Percentiles rank a stretch among this genome's conserved stretches.
Conservation (phyloP, 1,284 basidiomycete genomes). For the Abortiporus biennis region DNA sequence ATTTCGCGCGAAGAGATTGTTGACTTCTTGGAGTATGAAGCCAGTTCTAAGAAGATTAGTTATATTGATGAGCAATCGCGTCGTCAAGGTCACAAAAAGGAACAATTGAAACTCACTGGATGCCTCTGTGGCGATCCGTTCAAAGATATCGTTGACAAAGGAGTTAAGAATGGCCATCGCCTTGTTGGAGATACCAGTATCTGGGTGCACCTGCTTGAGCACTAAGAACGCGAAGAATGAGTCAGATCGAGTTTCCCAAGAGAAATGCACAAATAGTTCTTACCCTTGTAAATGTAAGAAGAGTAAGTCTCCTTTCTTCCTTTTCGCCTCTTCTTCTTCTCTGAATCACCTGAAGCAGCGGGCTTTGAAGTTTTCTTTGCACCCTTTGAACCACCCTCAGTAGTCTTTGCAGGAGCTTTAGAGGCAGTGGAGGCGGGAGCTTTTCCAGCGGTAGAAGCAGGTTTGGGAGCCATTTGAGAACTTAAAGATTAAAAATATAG, state of each 20-base stretch:
- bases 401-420: conserved; percentile 73
- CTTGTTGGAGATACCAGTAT: conserved; percentile 97
- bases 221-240: conserved; percentile 35
- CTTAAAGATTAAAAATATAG: background rate
- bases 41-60: conserved; percentile 57
- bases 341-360: conserved; percentile 51
- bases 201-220: conserved; percentile 90
- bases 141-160: conserved; percentile 91
- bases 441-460: conserved; percentile 43
- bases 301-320: conserved; percentile 88
- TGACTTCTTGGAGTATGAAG: conserved; percentile 89
- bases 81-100: background rate
- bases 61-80: conserved; percentile 1
- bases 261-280: conserved; percentile 36
- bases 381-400: conserved; percentile 53
- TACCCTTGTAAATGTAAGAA: conserved; percentile 92
- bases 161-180: conserved; percentile 95
- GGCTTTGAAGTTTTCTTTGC: conserved; percentile 82
- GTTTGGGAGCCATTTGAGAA: conserved; percentile 31
- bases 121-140: conserved; percentile 88
- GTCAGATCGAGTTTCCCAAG: conserved; percentile 13
- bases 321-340: conserved; percentile 88
- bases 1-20: conserved; percentile 94
- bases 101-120: conserved; percentile 49
- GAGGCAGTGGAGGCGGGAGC: conserved; percentile 65